Evolutionary conservation across 1,284 basidiomycete species (phyloP).

Genomic region (Rhodotorula sp.): DNA sequence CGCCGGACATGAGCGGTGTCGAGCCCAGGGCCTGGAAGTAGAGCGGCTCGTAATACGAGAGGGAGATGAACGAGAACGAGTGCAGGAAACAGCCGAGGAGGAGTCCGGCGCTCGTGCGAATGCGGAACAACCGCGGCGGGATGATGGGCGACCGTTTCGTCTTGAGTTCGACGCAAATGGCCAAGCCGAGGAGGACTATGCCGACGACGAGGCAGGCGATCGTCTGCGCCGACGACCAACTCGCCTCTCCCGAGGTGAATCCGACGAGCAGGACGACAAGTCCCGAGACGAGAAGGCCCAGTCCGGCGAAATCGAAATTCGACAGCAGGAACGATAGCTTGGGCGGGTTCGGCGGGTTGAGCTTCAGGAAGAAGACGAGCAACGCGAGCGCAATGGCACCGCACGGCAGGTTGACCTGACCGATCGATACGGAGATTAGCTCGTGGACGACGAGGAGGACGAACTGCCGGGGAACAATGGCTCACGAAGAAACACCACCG

Average conservation of each 20-base stretch:
- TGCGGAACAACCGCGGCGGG: constrained; percentile 74
- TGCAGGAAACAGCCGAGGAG: constrained; percentile 66
- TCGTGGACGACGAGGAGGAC: too few species aligned
- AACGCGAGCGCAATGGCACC: constrained; percentile 65
- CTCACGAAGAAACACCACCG: neutral
- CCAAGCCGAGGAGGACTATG: constrained; percentile 58
- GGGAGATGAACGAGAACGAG: constrained; percentile 63
- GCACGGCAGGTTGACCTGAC: constrained; percentile 39
- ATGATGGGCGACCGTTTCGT: constrained; percentile 76
- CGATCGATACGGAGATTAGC: neutral
- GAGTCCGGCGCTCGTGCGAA: constrained; percentile 68
- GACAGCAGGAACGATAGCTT: constrained; percentile 43
- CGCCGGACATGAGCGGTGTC: constrained; percentile 69
- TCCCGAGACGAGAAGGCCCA: constrained; percentile 62
- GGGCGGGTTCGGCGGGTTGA: constrained; percentile 56
- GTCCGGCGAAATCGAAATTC: constrained; percentile 73
- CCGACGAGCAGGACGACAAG: constrained; percentile 34
- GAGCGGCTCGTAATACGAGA: constrained; percentile 29
- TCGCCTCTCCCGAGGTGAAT: constrained; percentile 39
- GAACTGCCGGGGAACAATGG: too few species aligned
- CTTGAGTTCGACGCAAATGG: constrained; percentile 61
- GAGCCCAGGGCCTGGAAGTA: constrained; percentile 65
- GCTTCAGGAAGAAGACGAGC: constrained; percentile 65
- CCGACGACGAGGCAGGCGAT: constrained; percentile 74
- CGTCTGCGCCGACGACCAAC: constrained; percentile 56